phyloP scores from a whole-genome alignment of 163 green algal species.

The Prototheca wickerhamii region DNA sequence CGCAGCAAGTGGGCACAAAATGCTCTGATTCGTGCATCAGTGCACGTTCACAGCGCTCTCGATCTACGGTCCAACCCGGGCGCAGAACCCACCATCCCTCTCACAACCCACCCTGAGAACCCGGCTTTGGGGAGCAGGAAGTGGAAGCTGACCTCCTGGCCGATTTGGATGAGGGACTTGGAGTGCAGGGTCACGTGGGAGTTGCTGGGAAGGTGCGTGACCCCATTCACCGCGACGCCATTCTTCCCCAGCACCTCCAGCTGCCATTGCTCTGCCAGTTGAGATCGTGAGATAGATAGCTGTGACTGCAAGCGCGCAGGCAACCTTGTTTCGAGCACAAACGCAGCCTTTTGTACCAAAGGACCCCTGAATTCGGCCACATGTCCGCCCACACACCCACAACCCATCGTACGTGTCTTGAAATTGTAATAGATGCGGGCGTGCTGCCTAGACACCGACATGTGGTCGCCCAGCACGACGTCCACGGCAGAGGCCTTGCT shows the following conservation, averaged over 20 bases:
- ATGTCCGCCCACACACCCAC: no score
- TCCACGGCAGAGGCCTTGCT: constrained; percentile 47
- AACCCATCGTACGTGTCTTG: constrained; percentile 29
- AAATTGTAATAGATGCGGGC: constrained; percentile 57
- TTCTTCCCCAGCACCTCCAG: constrained; percentile 58
- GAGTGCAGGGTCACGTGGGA: constrained; percentile 1
- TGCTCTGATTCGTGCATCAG: no score
- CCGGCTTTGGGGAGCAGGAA: constrained; percentile 37
- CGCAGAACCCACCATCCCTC: no score
- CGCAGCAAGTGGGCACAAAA: no score
- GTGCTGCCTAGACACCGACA: constrained; percentile 51
- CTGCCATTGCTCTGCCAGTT: constrained; percentile 34
- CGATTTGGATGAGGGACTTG: constrained; percentile 5
- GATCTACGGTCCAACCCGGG: no score
- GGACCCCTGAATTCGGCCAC: no score
- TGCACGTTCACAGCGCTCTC: no score
- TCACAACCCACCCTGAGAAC: no score
- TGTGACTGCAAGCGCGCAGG: no score
- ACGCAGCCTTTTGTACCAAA: no score
- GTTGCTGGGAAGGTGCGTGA: neutral
- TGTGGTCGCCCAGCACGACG: constrained; percentile 47
- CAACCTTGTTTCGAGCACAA: no score
- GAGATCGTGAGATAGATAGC: no score
- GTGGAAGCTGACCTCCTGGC: constrained; percentile 16
- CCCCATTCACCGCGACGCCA: constrained; percentile 25